Conservation (phyloP, 1,284 basidiomycete genomes). For the Apiotrichum laibachii region DNA sequence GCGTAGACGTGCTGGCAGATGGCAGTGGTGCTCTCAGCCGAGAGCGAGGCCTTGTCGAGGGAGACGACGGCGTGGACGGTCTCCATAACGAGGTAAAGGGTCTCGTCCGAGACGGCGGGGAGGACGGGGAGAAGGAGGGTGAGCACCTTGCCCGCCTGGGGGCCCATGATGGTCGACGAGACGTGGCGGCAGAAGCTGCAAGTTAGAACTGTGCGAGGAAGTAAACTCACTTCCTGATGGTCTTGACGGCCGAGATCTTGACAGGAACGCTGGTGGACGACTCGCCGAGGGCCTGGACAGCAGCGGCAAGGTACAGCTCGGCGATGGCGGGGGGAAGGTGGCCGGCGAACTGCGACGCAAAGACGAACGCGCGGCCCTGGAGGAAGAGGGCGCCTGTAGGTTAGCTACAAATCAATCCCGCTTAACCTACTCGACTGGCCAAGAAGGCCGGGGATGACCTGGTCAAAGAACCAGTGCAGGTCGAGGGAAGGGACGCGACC, state of each 20-base stretch:
- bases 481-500: constrained; percentile 67
- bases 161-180: constrained; percentile 57
- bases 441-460: constrained; percentile 75
- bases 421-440: constrained; percentile 30
- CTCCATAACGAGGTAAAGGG: constrained; percentile 85
- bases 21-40: constrained; percentile 61
- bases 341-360: constrained; percentile 83
- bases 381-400: constrained; percentile 75
- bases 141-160: constrained; percentile 72
- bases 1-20: constrained; percentile 66
- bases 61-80: constrained; percentile 73
- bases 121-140: constrained; percentile 81
- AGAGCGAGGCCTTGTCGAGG: constrained; percentile 69
- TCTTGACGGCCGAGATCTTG: constrained; percentile 90
- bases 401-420: neutral
- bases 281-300: constrained; percentile 78
- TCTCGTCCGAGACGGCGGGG: constrained; percentile 75
- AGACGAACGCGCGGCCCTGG: constrained; percentile 90
- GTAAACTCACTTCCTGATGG: constrained; percentile 74
- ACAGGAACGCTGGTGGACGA: constrained; percentile 70
- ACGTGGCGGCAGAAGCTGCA: constrained; percentile 56
- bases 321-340: constrained; percentile 68
- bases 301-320: constrained; percentile 79
- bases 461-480: constrained; percentile 69
- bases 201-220: neutral